phyloP scores from a whole-genome alignment of 2,329 filamentous ascomycete genomes.

The Xylariomycetidae sp. region DNA sequence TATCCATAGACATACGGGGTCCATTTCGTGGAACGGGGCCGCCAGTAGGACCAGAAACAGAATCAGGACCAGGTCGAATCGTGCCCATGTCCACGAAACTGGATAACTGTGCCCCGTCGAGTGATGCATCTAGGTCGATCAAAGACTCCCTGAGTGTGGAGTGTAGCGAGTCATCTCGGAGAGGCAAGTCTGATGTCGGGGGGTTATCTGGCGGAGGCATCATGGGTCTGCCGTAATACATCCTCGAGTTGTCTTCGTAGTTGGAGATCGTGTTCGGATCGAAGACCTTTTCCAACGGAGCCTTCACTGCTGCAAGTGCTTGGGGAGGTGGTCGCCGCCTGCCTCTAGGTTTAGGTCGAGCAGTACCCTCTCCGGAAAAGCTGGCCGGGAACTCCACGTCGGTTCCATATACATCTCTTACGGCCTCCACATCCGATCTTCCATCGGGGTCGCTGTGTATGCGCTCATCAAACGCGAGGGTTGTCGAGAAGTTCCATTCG shows the following conservation, averaged over 20 bases:
- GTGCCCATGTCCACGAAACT: constrained; percentile 57
- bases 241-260: constrained; percentile 57
- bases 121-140: constrained; percentile 58
- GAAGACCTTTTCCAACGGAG: constrained; percentile 58
- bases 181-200: constrained; percentile 47
- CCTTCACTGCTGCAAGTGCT: constrained; percentile 50
- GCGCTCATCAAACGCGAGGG: constrained; percentile 56
- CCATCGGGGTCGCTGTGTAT: constrained; percentile 46
- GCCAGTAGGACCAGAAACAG: too few species aligned
- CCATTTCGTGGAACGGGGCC: too few species aligned
- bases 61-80: constrained; percentile 42
- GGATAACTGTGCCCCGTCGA: constrained; percentile 49
- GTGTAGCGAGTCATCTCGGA: constrained; percentile 50
- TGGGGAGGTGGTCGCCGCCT: constrained; percentile 52
- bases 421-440: constrained; percentile 40
- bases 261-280: constrained; percentile 60
- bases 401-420: constrained; percentile 55
- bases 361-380: constrained; percentile 43
- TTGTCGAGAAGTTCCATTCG: constrained; percentile 64
- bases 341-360: constrained; percentile 40
- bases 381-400: constrained; percentile 46
- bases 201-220: constrained; percentile 27
- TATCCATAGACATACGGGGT: constrained; percentile 42
- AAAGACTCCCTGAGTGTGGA: constrained; percentile 53
- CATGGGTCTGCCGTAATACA: constrained; percentile 49